Base-by-base conservation (phyloP, 768 basidiomycete species). In the Calocera viscosa region DNA sequence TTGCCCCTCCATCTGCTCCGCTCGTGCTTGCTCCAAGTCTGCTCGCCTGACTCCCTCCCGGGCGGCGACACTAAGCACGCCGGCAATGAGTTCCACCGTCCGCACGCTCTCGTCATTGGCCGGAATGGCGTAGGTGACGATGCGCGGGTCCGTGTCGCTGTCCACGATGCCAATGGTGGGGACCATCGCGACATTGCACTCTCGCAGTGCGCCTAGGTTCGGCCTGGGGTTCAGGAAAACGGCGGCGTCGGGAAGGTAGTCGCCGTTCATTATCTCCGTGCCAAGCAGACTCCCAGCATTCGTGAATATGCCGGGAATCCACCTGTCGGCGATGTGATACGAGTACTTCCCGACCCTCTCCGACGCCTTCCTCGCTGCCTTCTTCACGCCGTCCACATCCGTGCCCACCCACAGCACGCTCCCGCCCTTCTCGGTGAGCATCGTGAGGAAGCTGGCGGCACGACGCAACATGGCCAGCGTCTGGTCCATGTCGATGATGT, bases 71-170 rank as follows among this genome's bases (percentile, higher is more conserved):
- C 92, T 91, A 67, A 99, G 78, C 10, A 96, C 84, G 12, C 95
- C 95, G 0, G 88, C 85, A 67, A 99, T 83, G 43, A 99, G 79
- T 72, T 98, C 95, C 49, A 92, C 91, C 17, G 94, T 89, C 53
- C 94, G 84, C 11, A 88, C 82, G 73, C 86, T 92, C 77, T 99
- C 96, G 77, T 95, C 92, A 76, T 98, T 99, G n/a, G 91, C 94
- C 0, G 94, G 94, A 73, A 99, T 97, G 47, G 96, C 89, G 76
- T 96, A 98, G 83, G 97, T 96, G 69, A 99, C 94, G 40, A 93
- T 82, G 28, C 96, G 86, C 3, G 96, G 96, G 77, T 99, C 96
- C 47, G 86, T 89, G 74, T 99, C 93, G 24, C 94, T 91, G 77
- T 99, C 96, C 65, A 94, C 85, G 68, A 98, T 86, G 35, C 88